A percentile compares a stretch with the other conserved stretches of the same genome.
These are phyloP conservation scores for Hippophae tibetana DNA, from an alignment of 306 rosid species.

Conservation along the genomic window DNA sequence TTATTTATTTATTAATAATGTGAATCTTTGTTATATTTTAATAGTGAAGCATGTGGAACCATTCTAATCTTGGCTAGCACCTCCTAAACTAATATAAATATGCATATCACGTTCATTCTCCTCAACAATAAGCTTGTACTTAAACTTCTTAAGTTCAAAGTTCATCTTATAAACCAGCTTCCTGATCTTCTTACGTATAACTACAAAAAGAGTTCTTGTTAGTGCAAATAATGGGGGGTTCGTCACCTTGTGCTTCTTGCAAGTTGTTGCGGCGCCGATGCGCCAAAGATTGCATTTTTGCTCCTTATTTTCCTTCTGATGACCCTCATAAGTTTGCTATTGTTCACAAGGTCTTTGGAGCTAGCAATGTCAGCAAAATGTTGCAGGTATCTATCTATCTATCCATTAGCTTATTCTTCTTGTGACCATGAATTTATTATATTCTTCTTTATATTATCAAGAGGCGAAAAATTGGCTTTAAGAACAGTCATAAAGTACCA, in stretches of 20 bases:
- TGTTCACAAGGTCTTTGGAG: slow-evolving; percentile 88
- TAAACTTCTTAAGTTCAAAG: not conserved
- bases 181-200: not conserved
- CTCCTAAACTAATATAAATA: slow-evolving; percentile 41
- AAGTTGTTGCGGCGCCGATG: slow-evolving; percentile 77
- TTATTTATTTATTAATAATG: not conserved
- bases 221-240: slow-evolving; percentile 33
- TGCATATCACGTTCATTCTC: slow-evolving; percentile 19
- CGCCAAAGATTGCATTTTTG: slow-evolving; percentile 64
- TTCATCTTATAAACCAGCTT: not conserved
- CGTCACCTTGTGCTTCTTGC: slow-evolving; percentile 85
- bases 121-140: slow-evolving; percentile 16
- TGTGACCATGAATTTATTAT: too few species aligned
- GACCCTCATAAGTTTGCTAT: slow-evolving; percentile 68
- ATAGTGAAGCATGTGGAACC: slow-evolving; percentile 40
- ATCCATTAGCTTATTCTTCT: not conserved
- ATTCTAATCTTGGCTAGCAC: slow-evolving; percentile 25
- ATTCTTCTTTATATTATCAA: too few species aligned
- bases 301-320: slow-evolving; percentile 72
- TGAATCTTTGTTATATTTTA: slow-evolving; percentile 21
- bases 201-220: not conserved
- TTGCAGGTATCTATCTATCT: slow-evolving; percentile 45
- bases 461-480: too few species aligned
- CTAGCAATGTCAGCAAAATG: slow-evolving; percentile 84
- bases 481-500: too few species aligned